Percentiles rank a stretch among this genome's conserved stretches.
Evolutionary conservation across 2,329 filamentous ascomycete genomes (phyloP).

Genomic region (Calonectria leucothoes): DNA sequence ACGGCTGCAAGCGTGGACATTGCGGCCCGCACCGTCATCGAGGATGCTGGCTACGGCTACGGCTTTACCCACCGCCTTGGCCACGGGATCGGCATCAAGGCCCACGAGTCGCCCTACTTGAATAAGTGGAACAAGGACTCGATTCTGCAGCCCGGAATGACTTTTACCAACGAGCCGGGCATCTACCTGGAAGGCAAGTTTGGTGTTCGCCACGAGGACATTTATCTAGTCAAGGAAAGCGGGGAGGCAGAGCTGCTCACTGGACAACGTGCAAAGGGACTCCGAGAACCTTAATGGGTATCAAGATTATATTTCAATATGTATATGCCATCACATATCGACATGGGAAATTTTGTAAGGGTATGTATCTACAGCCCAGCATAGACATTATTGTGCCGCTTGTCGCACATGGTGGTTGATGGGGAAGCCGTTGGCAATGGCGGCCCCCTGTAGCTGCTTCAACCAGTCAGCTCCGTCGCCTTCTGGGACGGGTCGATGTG

Average conservation of each 20-base stretch:
- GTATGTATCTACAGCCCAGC: not conserved
- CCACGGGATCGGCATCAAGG: constrained; percentile 75
- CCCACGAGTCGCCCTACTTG: constrained; percentile 73
- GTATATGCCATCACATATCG: not conserved
- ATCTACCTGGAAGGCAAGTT: constrained; percentile 71
- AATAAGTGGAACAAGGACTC: constrained; percentile 69
- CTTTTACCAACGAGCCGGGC: constrained; percentile 73
- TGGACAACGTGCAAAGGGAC: constrained; percentile 60
- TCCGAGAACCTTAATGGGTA: constrained; percentile 62
- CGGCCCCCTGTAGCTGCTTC: constrained; percentile 44
- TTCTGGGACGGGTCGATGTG: constrained; percentile 45
- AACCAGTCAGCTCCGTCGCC: constrained; percentile 44
- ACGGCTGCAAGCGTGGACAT: constrained; percentile 71
- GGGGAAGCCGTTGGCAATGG: constrained; percentile 50
- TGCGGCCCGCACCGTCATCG: constrained; percentile 68
- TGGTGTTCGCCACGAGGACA: constrained; percentile 72
- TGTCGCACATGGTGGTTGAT: constrained; percentile 30
- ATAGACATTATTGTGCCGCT: not conserved
- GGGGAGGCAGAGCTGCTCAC: constrained; percentile 67
- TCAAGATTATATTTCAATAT: constrained; percentile 28
- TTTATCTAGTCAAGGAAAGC: constrained; percentile 66
- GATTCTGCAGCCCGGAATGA: constrained; percentile 66
- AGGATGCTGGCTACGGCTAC: constrained; percentile 67
- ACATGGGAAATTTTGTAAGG: not conserved
- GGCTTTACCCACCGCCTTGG: constrained; percentile 72